phyloP scores from a whole-genome alignment of 2,329 filamentous ascomycete species.

The Paracoccidioides brasiliensis region DNA sequence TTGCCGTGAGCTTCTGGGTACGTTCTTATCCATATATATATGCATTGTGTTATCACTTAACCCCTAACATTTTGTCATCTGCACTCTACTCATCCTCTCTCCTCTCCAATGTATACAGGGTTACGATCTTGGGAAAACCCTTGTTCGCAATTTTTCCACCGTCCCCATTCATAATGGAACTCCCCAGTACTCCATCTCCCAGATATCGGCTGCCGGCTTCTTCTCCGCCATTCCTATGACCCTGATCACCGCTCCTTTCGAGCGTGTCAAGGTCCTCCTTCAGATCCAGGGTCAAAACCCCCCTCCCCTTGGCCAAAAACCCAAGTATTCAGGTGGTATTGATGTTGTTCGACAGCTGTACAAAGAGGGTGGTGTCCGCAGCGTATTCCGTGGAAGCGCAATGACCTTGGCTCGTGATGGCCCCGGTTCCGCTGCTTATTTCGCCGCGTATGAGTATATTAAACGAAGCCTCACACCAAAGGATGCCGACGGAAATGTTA shows the following conservation, averaged over 20 bases:
- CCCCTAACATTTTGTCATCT: too few species aligned
- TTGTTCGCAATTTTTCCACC: slow-evolving; percentile 58
- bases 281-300: slow-evolving; percentile 91
- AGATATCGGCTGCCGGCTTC: slow-evolving; percentile 87
- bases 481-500: slow-evolving; percentile 59
- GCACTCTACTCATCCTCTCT: background rate
- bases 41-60: background rate
- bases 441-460: slow-evolving; percentile 92
- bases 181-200: slow-evolving; percentile 62
- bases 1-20: slow-evolving; percentile 56
- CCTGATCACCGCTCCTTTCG: slow-evolving; percentile 93
- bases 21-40: slow-evolving; percentile 7
- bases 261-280: slow-evolving; percentile 95
- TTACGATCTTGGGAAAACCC: slow-evolving; percentile 86
- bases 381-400: slow-evolving; percentile 78
- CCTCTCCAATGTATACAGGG: slow-evolving; percentile 51
- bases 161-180: slow-evolving; percentile 48
- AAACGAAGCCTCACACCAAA: slow-evolving; percentile 77
- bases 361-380: slow-evolving; percentile 75
- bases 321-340: slow-evolving; percentile 71
- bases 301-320: slow-evolving; percentile 78
- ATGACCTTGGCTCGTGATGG: slow-evolving; percentile 92
- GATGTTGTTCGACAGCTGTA: slow-evolving; percentile 93
- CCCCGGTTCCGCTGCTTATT: slow-evolving; percentile 87
- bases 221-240: slow-evolving; percentile 98